Conservation (phyloP, 2,329 filamentous ascomycete species). For the Phaeosphaeria sp. region DNA sequence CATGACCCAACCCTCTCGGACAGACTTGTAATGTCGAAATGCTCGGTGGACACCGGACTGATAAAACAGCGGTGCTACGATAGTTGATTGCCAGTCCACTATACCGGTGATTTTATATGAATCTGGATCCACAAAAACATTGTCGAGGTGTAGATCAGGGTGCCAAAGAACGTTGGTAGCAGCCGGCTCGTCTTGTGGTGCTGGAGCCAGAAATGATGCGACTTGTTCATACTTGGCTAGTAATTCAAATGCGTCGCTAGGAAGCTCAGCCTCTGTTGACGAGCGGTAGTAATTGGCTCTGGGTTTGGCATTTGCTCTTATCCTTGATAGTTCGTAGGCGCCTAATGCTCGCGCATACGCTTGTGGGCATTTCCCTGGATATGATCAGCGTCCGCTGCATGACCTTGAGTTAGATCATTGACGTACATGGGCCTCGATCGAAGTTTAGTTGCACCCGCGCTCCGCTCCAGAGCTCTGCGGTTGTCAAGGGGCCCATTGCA, state of each 20-base stretch:
- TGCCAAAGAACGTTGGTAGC: conserved; percentile 34
- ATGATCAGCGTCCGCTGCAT: conserved; percentile 6
- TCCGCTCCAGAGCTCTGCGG: conserved; percentile 8
- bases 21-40: conserved; percentile 32
- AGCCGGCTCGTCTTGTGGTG: conserved; percentile 14
- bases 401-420: neutral
- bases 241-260: conserved; percentile 16
- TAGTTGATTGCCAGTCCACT: neutral
- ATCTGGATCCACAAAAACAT: conserved; percentile 24
- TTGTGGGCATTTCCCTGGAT: conserved; percentile 13
- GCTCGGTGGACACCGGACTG: conserved; percentile 37
- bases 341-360: conserved; percentile 8
- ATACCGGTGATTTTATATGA: conserved; percentile 16
- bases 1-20: conserved; percentile 40
- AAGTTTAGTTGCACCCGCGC: conserved; percentile 14
- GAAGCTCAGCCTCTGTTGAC: conserved; percentile 7
- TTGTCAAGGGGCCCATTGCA: conserved; percentile 12
- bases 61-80: conserved; percentile 27
- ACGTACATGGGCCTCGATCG: conserved; percentile 14
- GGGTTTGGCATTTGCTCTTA: conserved; percentile 10
- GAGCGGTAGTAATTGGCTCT: conserved; percentile 12
- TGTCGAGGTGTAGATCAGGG: conserved; percentile 42
- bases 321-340: conserved; percentile 10
- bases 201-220: conserved; percentile 21
- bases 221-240: conserved; percentile 31